Conservation (phyloP, 768 basidiomycete genomes). For the Naematelia encephala region DNA sequence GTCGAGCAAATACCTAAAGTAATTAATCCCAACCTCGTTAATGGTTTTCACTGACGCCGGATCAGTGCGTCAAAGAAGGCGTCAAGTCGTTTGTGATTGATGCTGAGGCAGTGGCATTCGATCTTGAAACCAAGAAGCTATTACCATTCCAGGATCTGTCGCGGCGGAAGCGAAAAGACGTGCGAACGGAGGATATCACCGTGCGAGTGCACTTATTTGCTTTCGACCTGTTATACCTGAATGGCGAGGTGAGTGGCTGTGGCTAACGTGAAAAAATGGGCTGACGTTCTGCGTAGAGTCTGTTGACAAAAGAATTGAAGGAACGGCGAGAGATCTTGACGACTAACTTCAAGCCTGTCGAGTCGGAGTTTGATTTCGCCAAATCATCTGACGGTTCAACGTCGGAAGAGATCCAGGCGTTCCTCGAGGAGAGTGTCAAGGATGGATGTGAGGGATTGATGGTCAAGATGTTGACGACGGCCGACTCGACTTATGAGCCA, state of each 20-base stretch:
- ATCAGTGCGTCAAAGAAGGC: constrained; percentile 75
- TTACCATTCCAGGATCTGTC: constrained; percentile 99
- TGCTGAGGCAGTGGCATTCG: constrained; percentile 94
- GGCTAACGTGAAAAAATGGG: neutral
- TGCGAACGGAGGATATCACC: constrained; percentile 95
- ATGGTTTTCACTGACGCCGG: neutral
- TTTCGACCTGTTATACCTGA: constrained; percentile 92
- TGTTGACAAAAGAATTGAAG: constrained; percentile 70
- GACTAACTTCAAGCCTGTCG: constrained; percentile 74
- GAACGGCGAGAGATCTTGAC: constrained; percentile 74
- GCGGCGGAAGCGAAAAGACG: constrained; percentile 91
- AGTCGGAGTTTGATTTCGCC: constrained; percentile 90
- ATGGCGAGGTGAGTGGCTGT: constrained; percentile 74
- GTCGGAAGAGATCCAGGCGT: constrained; percentile 87
- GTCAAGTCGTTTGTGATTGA: constrained; percentile 92
- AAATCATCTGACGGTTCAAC: constrained; percentile 83
- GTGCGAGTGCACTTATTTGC: constrained; percentile 94
- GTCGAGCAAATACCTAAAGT: constrained; percentile 87
- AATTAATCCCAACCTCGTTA: constrained; percentile 32
- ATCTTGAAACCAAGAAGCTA: constrained; percentile 73
- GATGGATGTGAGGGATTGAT: constrained; percentile 98
- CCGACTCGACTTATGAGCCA: constrained; percentile 91
- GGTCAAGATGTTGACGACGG: constrained; percentile 96
- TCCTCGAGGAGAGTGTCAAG: constrained; percentile 94
- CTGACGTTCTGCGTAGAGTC: constrained; percentile 57